Conservation (phyloP, 768 basidiomycete species). For the Candolleomyces efflorescens region DNA sequence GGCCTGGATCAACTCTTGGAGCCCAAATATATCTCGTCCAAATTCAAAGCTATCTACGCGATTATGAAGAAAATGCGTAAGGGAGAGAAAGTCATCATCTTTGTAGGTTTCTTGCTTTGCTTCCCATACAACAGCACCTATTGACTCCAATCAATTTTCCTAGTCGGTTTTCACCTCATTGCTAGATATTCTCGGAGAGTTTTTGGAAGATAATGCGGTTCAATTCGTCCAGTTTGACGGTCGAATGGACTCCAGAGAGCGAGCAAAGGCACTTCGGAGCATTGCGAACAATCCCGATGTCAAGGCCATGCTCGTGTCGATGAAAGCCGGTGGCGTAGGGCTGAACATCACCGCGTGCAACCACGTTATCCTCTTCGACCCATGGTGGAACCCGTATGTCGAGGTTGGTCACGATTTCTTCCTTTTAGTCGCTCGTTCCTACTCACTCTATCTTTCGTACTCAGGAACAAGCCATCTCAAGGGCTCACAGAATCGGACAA, state of each 20-base stretch:
- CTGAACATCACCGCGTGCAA: slow-evolving; percentile 4
- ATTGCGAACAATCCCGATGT: neutral
- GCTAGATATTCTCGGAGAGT: neutral
- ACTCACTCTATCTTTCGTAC: neutral
- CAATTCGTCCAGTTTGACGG: neutral
- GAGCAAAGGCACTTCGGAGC: neutral
- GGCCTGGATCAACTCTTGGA: neutral
- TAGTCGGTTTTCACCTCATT: slow-evolving; percentile 3
- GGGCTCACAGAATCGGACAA: slow-evolving; percentile 4
- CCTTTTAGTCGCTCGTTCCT: neutral
- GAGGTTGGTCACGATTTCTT: no score
- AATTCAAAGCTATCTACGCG: neutral
- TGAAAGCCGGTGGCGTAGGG: slow-evolving; percentile 8
- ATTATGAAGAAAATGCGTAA: neutral
- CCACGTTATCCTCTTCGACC: slow-evolving; percentile 8
- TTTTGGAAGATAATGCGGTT: no score
- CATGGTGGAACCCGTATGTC: slow-evolving; percentile 10
- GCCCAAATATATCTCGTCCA: slow-evolving; percentile 2
- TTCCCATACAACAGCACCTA: neutral
- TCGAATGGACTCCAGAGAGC: neutral
- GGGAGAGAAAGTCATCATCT: slow-evolving; percentile 5
- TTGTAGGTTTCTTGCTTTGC: neutral
- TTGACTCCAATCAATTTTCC: neutral
- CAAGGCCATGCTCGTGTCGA: slow-evolving; percentile 6
- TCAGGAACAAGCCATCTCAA: slow-evolving; percentile 9